Base-by-base conservation (phyloP, 495 filamentous ascomycete species). In the Astrothelium subdiscretum region DNA sequence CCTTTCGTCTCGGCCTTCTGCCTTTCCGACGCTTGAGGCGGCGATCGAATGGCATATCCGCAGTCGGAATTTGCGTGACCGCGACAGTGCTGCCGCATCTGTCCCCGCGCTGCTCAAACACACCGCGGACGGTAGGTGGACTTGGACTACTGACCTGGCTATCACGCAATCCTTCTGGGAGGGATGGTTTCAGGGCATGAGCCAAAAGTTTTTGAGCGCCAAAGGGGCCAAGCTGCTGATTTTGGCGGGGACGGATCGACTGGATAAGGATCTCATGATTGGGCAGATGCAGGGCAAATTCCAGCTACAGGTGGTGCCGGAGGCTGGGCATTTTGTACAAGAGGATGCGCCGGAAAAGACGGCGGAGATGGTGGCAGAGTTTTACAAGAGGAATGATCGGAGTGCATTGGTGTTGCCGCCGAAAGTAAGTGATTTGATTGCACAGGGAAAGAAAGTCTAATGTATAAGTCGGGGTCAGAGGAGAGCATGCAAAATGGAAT, bases 241-340 rank as follows among this genome's bases (percentile, higher is more conserved):
- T 31, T 81, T 99, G 18, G 95, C 94, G 5, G 94, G 94, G 5
- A 97, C 94, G 15, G 94, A 99, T 74, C 80, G 95, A 60, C 73
- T 99, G 57, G 94, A 97, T 71, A 95, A 88, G 68, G 94, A 97
- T 67, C 73, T 97, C 66, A 96, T 92, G 76, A 97, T 97, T 71
- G 94, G 91, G 18, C 94, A 97, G 74, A 96, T 96, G 91, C 91
- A 96, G 81, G 91, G 91, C 87, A 97, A 97, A 78, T 99, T 97
- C 71, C 91, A 96, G 61, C 78, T 99, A 20, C 87, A 95, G 59
- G 92, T 99, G 20, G 86, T 97, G 63, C 95, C 95, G 0, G 89
- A 96, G 73, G 91, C 92, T 5, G 94, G 94, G 0, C 94, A 97
- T 73, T 98, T 97, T 67, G 82, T 99, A 57, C 95, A 97, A 63